Evolutionary conservation across 2,329 filamentous ascomycete species (phyloP).

Genomic region (Ophiocordyceps sinensis): DNA sequence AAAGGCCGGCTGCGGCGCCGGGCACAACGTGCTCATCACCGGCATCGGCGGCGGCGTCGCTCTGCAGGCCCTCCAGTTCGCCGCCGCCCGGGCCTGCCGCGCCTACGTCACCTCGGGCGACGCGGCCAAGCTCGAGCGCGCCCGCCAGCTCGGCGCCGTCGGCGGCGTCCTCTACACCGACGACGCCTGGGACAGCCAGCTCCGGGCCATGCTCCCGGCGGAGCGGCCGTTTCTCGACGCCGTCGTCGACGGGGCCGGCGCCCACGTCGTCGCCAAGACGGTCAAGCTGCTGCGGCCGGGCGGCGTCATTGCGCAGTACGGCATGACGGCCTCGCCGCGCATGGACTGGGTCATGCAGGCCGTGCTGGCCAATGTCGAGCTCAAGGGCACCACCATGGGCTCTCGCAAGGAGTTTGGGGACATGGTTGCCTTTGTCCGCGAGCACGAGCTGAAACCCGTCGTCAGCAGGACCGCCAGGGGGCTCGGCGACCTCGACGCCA

Average conservation of each 20-base stretch:
- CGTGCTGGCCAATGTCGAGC: constrained; percentile 75
- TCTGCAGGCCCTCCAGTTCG: constrained; percentile 68
- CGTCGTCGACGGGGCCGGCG: constrained; percentile 83
- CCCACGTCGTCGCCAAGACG: constrained; percentile 61
- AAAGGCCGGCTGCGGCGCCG: constrained; percentile 54
- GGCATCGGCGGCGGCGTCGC: constrained; percentile 91
- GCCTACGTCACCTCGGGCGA: constrained; percentile 73
- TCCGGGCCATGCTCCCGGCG: constrained; percentile 45
- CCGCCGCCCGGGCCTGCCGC: constrained; percentile 55
- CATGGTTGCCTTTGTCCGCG: constrained; percentile 70
- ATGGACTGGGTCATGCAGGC: constrained; percentile 80
- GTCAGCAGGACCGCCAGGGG: constrained; percentile 63
- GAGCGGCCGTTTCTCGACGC: constrained; percentile 62
- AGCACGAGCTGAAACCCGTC: constrained; percentile 60
- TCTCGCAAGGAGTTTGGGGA: constrained; percentile 79
- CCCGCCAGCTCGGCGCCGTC: constrained; percentile 55
- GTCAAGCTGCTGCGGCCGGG: constrained; percentile 61
- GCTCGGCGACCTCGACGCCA: constrained; percentile 60
- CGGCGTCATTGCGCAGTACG: constrained; percentile 74
- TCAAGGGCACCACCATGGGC: constrained; percentile 82
- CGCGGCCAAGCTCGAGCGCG: constrained; percentile 59
- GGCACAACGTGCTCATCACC: constrained; percentile 69
- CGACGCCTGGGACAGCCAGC: constrained; percentile 65
- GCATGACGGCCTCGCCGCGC: constrained; percentile 77
- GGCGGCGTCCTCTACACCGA: constrained; percentile 77